Evolutionary conservation across 768 basidiomycete genomes (phyloP).

Genomic region (Leccinum subtestaceum): DNA sequence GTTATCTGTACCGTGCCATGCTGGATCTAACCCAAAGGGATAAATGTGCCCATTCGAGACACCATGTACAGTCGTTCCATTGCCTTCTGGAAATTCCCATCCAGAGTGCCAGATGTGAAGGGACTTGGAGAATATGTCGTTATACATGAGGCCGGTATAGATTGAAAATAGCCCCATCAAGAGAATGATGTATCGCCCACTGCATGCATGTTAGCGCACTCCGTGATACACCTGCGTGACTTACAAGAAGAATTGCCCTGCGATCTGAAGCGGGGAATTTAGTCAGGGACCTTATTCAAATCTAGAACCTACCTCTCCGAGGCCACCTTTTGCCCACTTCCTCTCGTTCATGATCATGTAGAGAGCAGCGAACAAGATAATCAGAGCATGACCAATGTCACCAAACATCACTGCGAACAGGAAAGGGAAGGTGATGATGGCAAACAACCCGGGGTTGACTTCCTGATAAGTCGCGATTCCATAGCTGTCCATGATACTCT

Average conservation of each 20-base stretch:
- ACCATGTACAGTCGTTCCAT: conserved; percentile 44
- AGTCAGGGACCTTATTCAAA: conserved; percentile 7
- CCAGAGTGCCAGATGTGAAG: conserved; percentile 85
- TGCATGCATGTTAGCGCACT: conserved; percentile 35
- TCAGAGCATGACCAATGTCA: conserved; percentile 92
- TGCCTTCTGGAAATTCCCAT: conserved; percentile 67
- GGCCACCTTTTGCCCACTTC: conserved; percentile 65
- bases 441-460: conserved; percentile 94
- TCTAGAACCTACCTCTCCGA: conserved; percentile 61
- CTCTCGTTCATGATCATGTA: conserved; percentile 88
- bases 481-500: conserved; percentile 97
- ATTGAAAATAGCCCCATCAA: conserved; percentile 97
- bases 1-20: conserved; percentile 93
- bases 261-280: conserved; percentile 49
- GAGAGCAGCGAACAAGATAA: conserved; percentile 72
- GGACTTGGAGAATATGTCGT: conserved; percentile 96
- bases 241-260: conserved; percentile 89
- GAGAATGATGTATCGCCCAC: conserved; percentile 97
- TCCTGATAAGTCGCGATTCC: conserved; percentile 95
- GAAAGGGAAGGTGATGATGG: conserved; percentile 93
- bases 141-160: conserved; percentile 97
- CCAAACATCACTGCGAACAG: conserved; percentile 99
- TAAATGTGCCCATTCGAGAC: conserved; percentile 69
- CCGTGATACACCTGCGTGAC: conserved; percentile 32
- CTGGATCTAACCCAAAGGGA: conserved; percentile 91